These are phyloP conservation scores for Alternaria sp. DNA, from an alignment of 2,329 filamentous ascomycete genomes.

Conservation along the genomic window DNA sequence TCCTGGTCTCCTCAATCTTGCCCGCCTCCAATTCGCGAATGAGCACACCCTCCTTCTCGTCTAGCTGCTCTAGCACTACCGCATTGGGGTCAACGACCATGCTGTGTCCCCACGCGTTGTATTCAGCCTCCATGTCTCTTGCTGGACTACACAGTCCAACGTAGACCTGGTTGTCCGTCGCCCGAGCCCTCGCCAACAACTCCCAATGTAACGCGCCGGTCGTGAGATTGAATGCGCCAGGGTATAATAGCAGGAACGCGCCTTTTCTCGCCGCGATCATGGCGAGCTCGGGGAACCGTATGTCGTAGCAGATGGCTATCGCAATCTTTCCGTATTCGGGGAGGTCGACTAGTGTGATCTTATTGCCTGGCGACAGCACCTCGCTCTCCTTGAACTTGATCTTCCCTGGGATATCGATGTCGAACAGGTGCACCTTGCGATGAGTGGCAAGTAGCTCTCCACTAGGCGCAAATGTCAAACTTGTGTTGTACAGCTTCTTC, in stretches of 20 bases:
- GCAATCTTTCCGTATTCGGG: constrained; percentile 88
- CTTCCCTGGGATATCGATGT: constrained; percentile 95
- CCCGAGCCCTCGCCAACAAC: constrained; percentile 79
- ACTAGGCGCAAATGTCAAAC: constrained; percentile 77
- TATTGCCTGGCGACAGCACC: constrained; percentile 83
- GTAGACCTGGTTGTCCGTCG: constrained; percentile 93
- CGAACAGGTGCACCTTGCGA: constrained; percentile 94
- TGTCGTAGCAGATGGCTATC: constrained; percentile 95
- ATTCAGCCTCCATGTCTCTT: constrained; percentile 75
- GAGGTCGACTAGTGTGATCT: constrained; percentile 83
- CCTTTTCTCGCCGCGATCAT: constrained; percentile 85
- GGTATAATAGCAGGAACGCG: constrained; percentile 89
- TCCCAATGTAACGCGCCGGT: constrained; percentile 94
- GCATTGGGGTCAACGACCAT: constrained; percentile 89
- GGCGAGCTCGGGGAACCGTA: constrained; percentile 93
- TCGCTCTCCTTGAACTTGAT: constrained; percentile 92
- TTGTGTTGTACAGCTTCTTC: constrained; percentile 89
- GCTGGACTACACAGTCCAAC: constrained; percentile 93
- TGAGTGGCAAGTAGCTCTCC: constrained; percentile 86
- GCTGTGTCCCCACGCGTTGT: constrained; percentile 92
- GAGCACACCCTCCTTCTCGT: constrained; percentile 77
- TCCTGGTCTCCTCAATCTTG: constrained; percentile 54
- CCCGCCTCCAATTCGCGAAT: constrained; percentile 61
- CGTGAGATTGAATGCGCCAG: constrained; percentile 95
- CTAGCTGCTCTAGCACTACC: constrained; percentile 77